Base-by-base conservation (phyloP, 495 filamentous ascomycete species). In the Eremomyces bilateralis region DNA sequence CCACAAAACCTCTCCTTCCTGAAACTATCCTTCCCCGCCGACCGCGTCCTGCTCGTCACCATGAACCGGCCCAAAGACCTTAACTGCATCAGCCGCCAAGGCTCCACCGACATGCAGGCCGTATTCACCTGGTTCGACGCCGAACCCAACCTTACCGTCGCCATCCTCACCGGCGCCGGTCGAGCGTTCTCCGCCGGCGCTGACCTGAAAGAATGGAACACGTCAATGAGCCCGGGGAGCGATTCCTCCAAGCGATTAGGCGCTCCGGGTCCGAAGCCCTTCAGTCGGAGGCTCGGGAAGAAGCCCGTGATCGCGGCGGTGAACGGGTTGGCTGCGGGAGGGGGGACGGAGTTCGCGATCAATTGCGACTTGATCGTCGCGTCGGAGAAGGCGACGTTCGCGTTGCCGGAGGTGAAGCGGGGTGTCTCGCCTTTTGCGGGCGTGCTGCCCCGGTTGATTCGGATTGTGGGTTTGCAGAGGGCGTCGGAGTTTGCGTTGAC, bases 321-420 rank as follows among this genome's bases (percentile, higher is more conserved):
- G 2, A 46, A 46, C 22, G 44, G 44, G n/a, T 33, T 40, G 1
- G 31, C 37, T n/a, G 36, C 39, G 40, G 44, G 44, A 10, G 44
- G 41, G 3, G 44, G 44, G 5, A 24, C n/a, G 6, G 44, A 46
- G 37, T 31, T 44, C 19, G 33, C 31, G 4, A 31, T 38, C 18
- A 46, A 46, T 21, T 43, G 41, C 20, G 44, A 46, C 38, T 8
- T 46, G 5, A 37, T 43, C 4, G 31, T 46, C n/a, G 44, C 44
- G 17, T 11, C 36, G 4, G 21, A 29, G 10, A 24, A 29, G 12
- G 41, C 44, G 5, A 22, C 33, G 1, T 46, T 46, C 20, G 27
- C 28, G 2, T 29, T 46, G 15, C 44, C 44, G 11, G 44, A 43
- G 30, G 41, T 41, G 21, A 43, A 40, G 37, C 18, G 44, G 12